Percentiles rank a stretch among this genome's conserved stretches.
Evolutionary conservation across 2,329 filamentous ascomycete genomes (phyloP).

Genomic region (Colletotrichum tofieldiae): DNA sequence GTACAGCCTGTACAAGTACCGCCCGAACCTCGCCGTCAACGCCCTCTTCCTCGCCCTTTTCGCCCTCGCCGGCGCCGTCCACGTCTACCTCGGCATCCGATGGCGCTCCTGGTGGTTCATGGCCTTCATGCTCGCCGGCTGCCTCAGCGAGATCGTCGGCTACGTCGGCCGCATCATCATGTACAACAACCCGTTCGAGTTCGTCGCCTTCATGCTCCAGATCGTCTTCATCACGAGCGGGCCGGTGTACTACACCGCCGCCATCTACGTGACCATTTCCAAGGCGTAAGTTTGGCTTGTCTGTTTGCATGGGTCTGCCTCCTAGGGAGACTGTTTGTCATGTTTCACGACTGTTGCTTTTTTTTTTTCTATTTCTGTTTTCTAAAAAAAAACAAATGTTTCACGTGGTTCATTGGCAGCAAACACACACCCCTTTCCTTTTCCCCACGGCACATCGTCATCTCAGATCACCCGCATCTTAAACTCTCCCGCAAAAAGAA

Average conservation of each 20-base stretch:
- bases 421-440: no score
- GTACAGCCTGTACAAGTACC: constrained; percentile 64
- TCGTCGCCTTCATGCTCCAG: constrained; percentile 76
- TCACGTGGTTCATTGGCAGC: neutral
- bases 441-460: neutral
- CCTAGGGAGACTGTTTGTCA: no score
- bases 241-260: constrained; percentile 68
- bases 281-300: constrained; percentile 51
- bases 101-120: constrained; percentile 67
- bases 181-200: constrained; percentile 71
- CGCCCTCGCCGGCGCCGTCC: constrained; percentile 63
- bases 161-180: constrained; percentile 74
- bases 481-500: neutral
- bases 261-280: constrained; percentile 76
- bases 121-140: constrained; percentile 69
- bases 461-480: neutral
- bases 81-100: constrained; percentile 61
- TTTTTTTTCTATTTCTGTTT: no score
- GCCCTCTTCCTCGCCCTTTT: constrained; percentile 60
- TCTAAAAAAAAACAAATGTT: neutral
- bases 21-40: constrained; percentile 61
- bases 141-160: constrained; percentile 71
- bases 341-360: neutral
- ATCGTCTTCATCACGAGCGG: constrained; percentile 72
- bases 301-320: no score